Evolutionary conservation across 73 alveolate genomes (phyloP), one percentile per base, ranked within the genome.

Genomic region (Paramecium pentaurelia): DNA sequence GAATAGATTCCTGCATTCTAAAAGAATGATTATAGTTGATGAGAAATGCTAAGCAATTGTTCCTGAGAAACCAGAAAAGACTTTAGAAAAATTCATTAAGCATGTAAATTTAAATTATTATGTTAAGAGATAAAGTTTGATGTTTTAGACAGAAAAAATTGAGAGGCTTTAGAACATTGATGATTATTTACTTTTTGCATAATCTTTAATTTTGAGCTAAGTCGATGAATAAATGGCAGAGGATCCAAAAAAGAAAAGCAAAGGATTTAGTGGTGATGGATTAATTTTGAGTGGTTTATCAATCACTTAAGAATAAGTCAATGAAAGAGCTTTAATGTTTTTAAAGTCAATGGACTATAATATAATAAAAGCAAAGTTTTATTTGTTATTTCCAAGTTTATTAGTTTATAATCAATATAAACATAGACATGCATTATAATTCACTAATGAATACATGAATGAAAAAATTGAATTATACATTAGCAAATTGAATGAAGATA

Each of bases 261-360:
- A 80, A 44, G 91, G 91, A 45, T 80, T 45, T 47, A 80, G 91
- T 80, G 91, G 91, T 10, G 91, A 80, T 80, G 91, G 91, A 25
- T 47, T 80, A 32, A 80, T 80, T 80, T 80, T 80, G 8, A 80
- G 75, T 80, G 91, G 91, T 7, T 64, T 80, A 27, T n/a, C 77
- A 1, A 25, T 32, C 16, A 80, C 91, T 27, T 42, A 80, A 27
- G 71, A 80, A 80, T 6, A 40, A 42, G 44, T 80, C 7, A 80
- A 40, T 80, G 91, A 80, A 20, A 80, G 58, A 64, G 91, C 91
- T 12, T 25, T 80, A 49, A 80, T 32, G 47, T 80, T 80, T 80
- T 47, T 80, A 27, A 25, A 80, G 38, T 14, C 36, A 6, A 80
- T 80, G 91, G 75, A 80, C 8, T 80, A 45, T 64, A 80, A 47